Evolutionary conservation across 2,329 filamentous ascomycete genomes (phyloP).

Genomic region (Apiospora hydei): DNA sequence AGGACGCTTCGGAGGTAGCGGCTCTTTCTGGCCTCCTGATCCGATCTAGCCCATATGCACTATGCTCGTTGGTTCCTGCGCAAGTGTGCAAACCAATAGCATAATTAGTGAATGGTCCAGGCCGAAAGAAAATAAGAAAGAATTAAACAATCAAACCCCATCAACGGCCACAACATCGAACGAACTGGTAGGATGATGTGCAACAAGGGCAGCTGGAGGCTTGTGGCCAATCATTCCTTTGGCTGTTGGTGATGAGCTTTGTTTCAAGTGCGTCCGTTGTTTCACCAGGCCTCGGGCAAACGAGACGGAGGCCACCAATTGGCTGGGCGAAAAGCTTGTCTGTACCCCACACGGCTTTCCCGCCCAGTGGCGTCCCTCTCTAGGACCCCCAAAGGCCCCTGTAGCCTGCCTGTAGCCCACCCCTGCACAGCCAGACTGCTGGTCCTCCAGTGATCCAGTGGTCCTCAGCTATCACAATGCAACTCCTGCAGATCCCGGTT

Average conservation of each 20-base stretch:
- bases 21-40: neutral
- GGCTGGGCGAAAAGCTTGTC: constrained; percentile 20
- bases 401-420: neutral
- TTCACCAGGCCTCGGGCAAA: constrained; percentile 12
- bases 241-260: constrained; percentile 13
- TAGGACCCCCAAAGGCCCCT: neutral
- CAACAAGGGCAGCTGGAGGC: neutral
- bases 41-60: neutral
- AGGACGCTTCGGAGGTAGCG: neutral
- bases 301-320: neutral
- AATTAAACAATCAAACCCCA: neutral
- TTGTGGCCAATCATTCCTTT: neutral
- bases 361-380: neutral
- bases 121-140: neutral
- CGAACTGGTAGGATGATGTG: neutral
- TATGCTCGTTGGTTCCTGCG: constrained; percentile 8
- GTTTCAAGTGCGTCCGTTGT: constrained; percentile 19
- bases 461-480: neutral
- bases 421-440: neutral
- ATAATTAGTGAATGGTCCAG: neutral
- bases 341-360: constrained; percentile 10
- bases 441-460: neutral
- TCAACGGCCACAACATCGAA: neutral
- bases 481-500: constrained; percentile 20
- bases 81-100: neutral